A percentile compares a stretch with the other conserved stretches of the same genome.
phyloP scores from a whole-genome alignment of 2,329 filamentous ascomycete genomes.

The Ophiocordyceps unilateralis region DNA sequence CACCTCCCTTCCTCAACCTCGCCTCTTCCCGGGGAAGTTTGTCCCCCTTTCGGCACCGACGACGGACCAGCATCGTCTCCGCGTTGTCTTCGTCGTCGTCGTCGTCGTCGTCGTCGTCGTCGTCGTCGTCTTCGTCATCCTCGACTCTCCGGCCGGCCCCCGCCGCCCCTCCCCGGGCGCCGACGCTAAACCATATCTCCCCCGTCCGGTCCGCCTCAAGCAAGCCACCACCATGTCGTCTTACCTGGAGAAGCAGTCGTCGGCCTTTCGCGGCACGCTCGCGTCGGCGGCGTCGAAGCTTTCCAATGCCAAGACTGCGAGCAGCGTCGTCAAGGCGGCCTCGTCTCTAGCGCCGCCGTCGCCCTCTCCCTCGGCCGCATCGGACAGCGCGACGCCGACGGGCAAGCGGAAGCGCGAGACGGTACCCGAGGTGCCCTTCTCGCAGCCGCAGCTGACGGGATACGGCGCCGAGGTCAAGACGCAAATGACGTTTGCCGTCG shows the following conservation, averaged over 20 bases:
- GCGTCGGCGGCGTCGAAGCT: slow-evolving; percentile 48
- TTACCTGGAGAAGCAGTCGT: slow-evolving; percentile 48
- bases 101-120: too few relatives aligned
- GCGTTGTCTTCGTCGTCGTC: too few relatives aligned
- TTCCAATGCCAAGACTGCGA: slow-evolving; percentile 20
- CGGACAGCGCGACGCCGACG: slow-evolving; percentile 44
- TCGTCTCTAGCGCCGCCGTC: slow-evolving; percentile 37
- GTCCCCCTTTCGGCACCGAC: too few relatives aligned
- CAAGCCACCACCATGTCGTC: slow-evolving; percentile 33
- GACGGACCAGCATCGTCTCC: too few relatives aligned
- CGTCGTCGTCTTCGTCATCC: too few relatives aligned
- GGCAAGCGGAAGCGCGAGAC: slow-evolving; percentile 43
- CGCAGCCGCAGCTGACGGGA: slow-evolving; percentile 59
- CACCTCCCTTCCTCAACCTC: too few relatives aligned
- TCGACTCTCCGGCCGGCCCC: too few relatives aligned
- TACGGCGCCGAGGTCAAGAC: slow-evolving; percentile 70
- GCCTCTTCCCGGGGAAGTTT: too few relatives aligned
- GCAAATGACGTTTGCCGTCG: slow-evolving; percentile 73
- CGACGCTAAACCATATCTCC: too few relatives aligned
- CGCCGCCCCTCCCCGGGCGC: too few relatives aligned
- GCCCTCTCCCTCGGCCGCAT: slow-evolving; percentile 40
- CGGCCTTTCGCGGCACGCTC: slow-evolving; percentile 42
- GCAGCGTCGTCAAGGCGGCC: slow-evolving; percentile 17
- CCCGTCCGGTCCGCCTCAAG: too few relatives aligned
- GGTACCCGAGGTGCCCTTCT: slow-evolving; percentile 41